Evolutionary conservation across 208 protist species (phyloP).

Genomic region (Leishmania major): DNA sequence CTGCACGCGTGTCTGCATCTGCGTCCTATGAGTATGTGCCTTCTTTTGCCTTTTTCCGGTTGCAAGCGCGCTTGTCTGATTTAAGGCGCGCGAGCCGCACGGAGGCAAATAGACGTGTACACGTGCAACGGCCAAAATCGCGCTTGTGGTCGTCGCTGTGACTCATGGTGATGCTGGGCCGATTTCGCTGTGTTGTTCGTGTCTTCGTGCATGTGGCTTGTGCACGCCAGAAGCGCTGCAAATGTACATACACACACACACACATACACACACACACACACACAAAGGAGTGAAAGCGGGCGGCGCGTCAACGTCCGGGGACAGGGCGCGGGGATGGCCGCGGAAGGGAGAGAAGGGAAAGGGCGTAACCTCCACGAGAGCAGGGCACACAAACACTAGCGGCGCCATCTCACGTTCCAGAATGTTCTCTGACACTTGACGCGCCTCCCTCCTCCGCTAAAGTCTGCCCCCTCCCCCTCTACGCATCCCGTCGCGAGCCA

Average conservation of each 20-base stretch:
- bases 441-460: not conserved
- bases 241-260: not conserved
- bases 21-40: not conserved
- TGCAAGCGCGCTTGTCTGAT: not conserved
- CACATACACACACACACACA: not conserved
- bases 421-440: not conserved
- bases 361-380: not conserved
- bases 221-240: not conserved
- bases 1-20: not conserved
- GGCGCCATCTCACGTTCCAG: not conserved
- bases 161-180: not conserved
- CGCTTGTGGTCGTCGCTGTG: not conserved
- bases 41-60: not conserved
- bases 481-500: not conserved
- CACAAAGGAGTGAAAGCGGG: not conserved
- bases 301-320: not conserved
- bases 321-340: not conserved
- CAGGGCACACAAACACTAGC: not conserved
- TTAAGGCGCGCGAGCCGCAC: not conserved
- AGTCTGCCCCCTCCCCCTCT: not conserved
- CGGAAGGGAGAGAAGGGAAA: not conserved
- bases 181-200: not conserved
- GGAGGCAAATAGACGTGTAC: not conserved
- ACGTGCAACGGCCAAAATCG: not conserved
- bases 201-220: not conserved